Conservation (phyloP, 305 asterid species). For the Fraxinus paxiana region DNA sequence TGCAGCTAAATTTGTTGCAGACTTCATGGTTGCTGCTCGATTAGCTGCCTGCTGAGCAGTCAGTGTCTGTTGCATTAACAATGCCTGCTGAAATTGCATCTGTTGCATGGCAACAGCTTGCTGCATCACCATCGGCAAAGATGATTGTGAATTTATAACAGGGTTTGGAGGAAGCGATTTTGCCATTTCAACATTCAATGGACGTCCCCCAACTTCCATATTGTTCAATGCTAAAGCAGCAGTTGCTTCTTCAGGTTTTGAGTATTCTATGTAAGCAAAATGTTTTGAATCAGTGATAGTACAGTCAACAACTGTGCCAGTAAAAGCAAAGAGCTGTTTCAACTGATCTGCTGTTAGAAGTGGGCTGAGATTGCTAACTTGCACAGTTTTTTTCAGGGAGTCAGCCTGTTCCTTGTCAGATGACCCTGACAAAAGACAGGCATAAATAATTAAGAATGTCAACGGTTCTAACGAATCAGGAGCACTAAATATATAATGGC, state of each 20-base stretch:
- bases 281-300: slow-evolving; percentile 82
- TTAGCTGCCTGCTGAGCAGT: slow-evolving; percentile 92
- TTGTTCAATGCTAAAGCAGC: slow-evolving; percentile 86
- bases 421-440: slow-evolving; percentile 35
- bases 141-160: slow-evolving; percentile 42
- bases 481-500: background rate
- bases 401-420: slow-evolving; percentile 54
- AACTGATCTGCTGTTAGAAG: slow-evolving; percentile 86
- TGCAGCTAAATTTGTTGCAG: slow-evolving; percentile 93
- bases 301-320: slow-evolving; percentile 78
- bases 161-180: slow-evolving; percentile 89
- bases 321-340: slow-evolving; percentile 83
- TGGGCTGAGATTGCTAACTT: slow-evolving; percentile 95
- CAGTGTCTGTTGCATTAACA: slow-evolving; percentile 83
- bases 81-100: slow-evolving; percentile 98
- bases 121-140: slow-evolving; percentile 82
- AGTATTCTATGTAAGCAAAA: slow-evolving; percentile 84
- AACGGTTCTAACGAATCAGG: background rate
- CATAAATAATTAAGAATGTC: slow-evolving; percentile 13
- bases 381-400: slow-evolving; percentile 68
- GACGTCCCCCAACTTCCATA: slow-evolving; percentile 94
- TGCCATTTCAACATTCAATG: slow-evolving; percentile 95
- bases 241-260: slow-evolving; percentile 83
- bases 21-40: slow-evolving; percentile 90
- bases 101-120: slow-evolving; percentile 98